Evolutionary conservation across 192 early-diverging fungal genomes (phyloP).

Genomic region (Rhizophagus sp.): DNA sequence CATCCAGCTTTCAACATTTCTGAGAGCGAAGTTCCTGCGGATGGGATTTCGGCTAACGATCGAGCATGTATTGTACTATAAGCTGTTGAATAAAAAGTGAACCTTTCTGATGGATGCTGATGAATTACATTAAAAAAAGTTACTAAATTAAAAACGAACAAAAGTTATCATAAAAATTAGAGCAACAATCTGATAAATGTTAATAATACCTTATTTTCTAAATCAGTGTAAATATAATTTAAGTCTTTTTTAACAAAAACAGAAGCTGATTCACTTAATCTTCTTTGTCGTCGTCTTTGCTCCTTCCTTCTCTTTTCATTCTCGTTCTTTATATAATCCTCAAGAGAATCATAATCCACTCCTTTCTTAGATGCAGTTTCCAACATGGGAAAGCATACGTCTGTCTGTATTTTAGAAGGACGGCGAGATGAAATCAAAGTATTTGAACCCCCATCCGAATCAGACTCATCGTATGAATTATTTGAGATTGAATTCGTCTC

Average conservation of each 20-base stretch:
- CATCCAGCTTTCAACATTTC: slow-evolving; percentile 52
- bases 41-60: slow-evolving; percentile 36
- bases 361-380: slow-evolving; percentile 22
- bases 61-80: slow-evolving; percentile 38
- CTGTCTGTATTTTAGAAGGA: not conserved
- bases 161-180: not conserved
- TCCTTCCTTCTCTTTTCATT: slow-evolving; percentile 20
- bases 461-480: slow-evolving; percentile 19
- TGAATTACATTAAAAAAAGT: slow-evolving; percentile 1
- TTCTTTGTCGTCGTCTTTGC: slow-evolving; percentile 21
- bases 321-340: slow-evolving; percentile 33
- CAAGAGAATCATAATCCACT: slow-evolving; percentile 45
- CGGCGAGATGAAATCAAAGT: not conserved
- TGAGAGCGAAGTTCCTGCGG: slow-evolving; percentile 31
- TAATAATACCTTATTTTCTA: slow-evolving; percentile 13
- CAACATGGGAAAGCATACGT: slow-evolving; percentile 29
- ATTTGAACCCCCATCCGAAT: slow-evolving; percentile 19
- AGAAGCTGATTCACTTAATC: slow-evolving; percentile 22
- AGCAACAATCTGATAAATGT: not conserved
- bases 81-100: slow-evolving; percentile 42
- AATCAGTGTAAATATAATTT: not conserved
- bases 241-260: not conserved
- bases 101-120: slow-evolving; percentile 34
- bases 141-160: not conserved
- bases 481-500: slow-evolving; percentile 6